Percentiles rank a stretch among this genome's conserved stretches.
These are phyloP conservation scores for Haematococcus sp. DNA, from an alignment of 139 green algal species.

Conservation along the genomic window DNA sequence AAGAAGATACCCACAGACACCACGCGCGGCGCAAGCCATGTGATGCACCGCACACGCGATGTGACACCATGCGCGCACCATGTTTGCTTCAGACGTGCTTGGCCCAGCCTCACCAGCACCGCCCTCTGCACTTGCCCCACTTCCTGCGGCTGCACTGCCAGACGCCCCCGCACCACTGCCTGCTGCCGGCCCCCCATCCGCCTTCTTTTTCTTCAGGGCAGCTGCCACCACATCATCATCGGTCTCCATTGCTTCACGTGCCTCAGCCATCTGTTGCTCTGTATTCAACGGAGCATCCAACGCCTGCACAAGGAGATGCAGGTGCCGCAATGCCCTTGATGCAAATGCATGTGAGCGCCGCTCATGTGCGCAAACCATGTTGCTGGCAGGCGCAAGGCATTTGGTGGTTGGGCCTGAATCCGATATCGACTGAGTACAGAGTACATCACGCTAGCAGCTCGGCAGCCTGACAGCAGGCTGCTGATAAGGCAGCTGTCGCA, in stretches of 20 bases:
- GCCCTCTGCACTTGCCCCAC: background rate
- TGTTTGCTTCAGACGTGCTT: background rate
- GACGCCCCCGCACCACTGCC: conserved; percentile 6
- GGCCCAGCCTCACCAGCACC: background rate
- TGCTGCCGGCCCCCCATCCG: conserved; percentile 1
- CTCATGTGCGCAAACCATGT: too few relatives aligned
- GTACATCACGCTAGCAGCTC: too few relatives aligned
- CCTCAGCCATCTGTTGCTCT: conserved; percentile 69
- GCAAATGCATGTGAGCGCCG: too few relatives aligned
- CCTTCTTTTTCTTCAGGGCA: conserved; percentile 29
- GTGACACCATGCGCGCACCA: background rate
- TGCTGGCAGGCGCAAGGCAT: too few relatives aligned
- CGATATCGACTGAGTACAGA: too few relatives aligned
- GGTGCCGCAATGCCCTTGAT: too few relatives aligned
- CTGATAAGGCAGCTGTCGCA: background rate
- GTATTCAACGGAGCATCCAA: conserved; percentile 55
- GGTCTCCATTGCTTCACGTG: conserved; percentile 39
- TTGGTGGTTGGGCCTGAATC: too few relatives aligned
- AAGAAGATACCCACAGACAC: too few relatives aligned
- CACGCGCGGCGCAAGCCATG: too few relatives aligned
- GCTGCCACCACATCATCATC: conserved; percentile 40
- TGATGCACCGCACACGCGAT: too few relatives aligned
- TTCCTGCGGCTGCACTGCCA: conserved; percentile 1
- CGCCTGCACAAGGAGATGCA: background rate
- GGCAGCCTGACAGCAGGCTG: too few relatives aligned